Conservation (phyloP, 2,329 filamentous ascomycete genomes). For the Colletotrichum filicis region DNA sequence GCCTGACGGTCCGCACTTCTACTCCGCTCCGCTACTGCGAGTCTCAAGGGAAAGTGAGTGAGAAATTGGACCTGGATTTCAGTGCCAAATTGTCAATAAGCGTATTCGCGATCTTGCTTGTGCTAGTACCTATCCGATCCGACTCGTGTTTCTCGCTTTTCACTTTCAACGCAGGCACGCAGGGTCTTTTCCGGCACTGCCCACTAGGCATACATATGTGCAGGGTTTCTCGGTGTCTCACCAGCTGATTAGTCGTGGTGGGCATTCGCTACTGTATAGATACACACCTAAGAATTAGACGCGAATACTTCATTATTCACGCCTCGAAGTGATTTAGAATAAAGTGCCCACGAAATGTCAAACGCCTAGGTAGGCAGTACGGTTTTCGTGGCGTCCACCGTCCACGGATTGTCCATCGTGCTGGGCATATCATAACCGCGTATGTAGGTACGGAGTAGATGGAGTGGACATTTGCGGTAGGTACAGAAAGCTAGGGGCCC, state of each 20-base stretch:
- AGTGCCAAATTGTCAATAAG: too few species aligned
- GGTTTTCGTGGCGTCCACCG: neutral
- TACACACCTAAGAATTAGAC: neutral
- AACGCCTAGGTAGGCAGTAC: neutral
- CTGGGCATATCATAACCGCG: neutral
- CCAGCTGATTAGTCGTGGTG: neutral
- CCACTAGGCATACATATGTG: neutral
- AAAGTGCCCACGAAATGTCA: neutral
- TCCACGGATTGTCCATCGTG: neutral
- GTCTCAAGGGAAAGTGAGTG: neutral
- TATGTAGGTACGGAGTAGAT: neutral
- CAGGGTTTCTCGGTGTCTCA: neutral
- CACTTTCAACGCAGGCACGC: neutral
- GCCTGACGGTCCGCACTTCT: neutral
- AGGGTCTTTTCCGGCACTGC: neutral
- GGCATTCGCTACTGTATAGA: neutral
- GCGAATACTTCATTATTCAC: neutral
- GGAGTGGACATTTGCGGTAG: neutral
- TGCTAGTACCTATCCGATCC: too few species aligned
- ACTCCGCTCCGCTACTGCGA: neutral
- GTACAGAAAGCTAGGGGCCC: constrained; percentile 8
- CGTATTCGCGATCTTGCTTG: too few species aligned
- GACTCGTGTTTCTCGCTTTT: neutral
- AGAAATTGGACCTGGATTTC: too few species aligned
- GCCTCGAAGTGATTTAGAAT: neutral